phyloP scores from a whole-genome alignment of 2,329 filamentous ascomycete species.

The Pyricularia pennisetigena region DNA sequence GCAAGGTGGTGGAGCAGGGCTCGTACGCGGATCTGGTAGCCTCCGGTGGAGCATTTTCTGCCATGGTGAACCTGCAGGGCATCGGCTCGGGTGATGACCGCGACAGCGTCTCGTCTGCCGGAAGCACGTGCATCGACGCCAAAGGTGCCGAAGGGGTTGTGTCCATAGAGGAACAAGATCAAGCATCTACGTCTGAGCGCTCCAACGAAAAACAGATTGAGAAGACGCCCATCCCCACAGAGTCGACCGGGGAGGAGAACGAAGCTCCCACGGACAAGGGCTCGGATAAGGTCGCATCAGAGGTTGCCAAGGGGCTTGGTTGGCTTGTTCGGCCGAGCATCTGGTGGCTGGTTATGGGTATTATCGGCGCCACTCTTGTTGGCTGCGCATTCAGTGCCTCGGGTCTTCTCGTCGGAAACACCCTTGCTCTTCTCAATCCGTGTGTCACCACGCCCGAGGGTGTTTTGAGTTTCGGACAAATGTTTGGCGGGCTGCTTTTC shows the following conservation, averaged over 20 bases:
- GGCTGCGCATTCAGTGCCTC: conserved; percentile 47
- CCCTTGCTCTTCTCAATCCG: conserved; percentile 44
- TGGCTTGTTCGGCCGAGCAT: conserved; percentile 23
- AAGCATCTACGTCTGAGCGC: not conserved
- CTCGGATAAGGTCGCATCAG: not conserved
- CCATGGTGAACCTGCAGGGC: conserved; percentile 28
- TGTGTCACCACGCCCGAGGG: conserved; percentile 34
- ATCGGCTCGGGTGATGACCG: conserved; percentile 7
- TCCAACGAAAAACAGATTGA: not conserved
- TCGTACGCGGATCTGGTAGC: conserved; percentile 42
- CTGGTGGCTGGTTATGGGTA: conserved; percentile 30
- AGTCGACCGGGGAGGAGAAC: not conserved
- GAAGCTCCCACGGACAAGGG: not conserved
- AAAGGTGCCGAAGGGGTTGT: not conserved
- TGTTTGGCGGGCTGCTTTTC: conserved; percentile 51
- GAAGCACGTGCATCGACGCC: not conserved
- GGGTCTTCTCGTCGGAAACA: conserved; percentile 51
- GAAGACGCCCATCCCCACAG: not conserved
- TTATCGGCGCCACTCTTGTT: conserved; percentile 40
- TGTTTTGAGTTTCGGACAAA: conserved; percentile 37
- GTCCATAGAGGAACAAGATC: not conserved
- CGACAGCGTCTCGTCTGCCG: conserved; percentile 1
- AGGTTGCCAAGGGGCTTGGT: conserved; percentile 6
- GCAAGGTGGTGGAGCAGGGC: conserved; percentile 45
- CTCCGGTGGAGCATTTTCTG: conserved; percentile 32